Base-by-base conservation (phyloP, 2,329 filamentous ascomycete species). In the Penicillium rolfsii region DNA sequence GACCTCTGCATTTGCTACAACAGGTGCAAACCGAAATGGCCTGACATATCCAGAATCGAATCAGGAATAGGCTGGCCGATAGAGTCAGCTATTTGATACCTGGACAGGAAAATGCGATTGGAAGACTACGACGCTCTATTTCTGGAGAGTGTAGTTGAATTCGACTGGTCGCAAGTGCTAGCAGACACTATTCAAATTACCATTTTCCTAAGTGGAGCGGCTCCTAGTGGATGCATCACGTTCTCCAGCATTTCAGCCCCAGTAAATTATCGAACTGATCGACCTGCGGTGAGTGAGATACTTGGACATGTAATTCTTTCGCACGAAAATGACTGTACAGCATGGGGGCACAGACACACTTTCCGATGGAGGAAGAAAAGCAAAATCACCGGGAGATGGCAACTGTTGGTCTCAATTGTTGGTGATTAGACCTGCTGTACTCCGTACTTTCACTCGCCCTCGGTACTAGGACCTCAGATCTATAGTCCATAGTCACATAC, bases 161-260 rank as follows among this genome's bases (percentile, higher is more conserved):
- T 50, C 30, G 46, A 50, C 46, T 50, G 46, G 46, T 50, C 46
- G 26, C n/a, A 33, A 50, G 46, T 35, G 28, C 46, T 49, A 49
- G 46, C 9, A 30, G 26, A n/a, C 46, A 35, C 46, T 35, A 35
- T 50, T 22, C 28, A 35, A 16, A 28, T 14, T n/a, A 50, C n/a
- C 11, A 16, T 5, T 33, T 30, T n/a, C 14, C 16, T 2, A 33
- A 30, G 46, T 33, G 46, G 45, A 36, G 4, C 33, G 33, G 9
- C 16, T n/a, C 45, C 28, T n/a, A n/a, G 16, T 50, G 46, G 46
- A 50, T 50, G 30, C n/a, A 35, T 50, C 46, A n/a, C 16, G n/a
- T 35, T 12, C n/a, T 35, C n/a, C 14, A 28, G 26, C 28, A 12
- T 30, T 48, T 28, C 45, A 28, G 45, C 45, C 7, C 24, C 6